phyloP scores from a whole-genome alignment of 495 filamentous ascomycete genomes.

The Penicillium longicatenatum region DNA sequence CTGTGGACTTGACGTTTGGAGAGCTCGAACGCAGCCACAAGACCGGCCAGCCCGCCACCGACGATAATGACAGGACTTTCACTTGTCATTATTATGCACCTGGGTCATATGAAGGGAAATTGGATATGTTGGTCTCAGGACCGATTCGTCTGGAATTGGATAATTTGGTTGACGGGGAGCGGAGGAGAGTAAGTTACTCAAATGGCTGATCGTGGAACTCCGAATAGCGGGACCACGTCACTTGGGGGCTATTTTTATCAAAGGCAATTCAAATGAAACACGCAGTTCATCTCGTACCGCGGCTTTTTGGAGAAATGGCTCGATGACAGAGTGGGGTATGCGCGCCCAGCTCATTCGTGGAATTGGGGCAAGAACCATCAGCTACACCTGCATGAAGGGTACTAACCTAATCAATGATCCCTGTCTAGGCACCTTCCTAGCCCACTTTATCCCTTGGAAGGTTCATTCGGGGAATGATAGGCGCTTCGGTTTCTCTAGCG shows the following conservation, averaged over 20 bases:
- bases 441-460: neutral
- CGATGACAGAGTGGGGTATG: neutral
- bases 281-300: neutral
- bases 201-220: neutral
- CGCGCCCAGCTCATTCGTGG: neutral
- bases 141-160: neutral
- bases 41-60: conserved; percentile 4
- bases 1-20: conserved; percentile 6
- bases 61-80: conserved; percentile 7
- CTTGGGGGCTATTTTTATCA: conserved; percentile 1
- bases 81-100: neutral
- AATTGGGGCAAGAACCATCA: neutral
- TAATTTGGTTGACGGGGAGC: neutral
- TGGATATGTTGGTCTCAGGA: neutral
- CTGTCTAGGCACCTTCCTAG: neutral
- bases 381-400: neutral
- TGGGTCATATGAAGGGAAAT: neutral
- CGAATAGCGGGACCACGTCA: neutral
- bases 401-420: neutral
- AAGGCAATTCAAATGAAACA: neutral
- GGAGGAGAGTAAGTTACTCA: neutral
- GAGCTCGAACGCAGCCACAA: conserved; percentile 9
- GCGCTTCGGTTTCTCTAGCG: neutral
- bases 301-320: neutral
- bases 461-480: neutral